Evolutionary conservation across 225 moss, liverwort and hornwort genomes (phyloP), one percentile per base, ranked within the genome.

Genomic region (Bryoerythrophyllum caledonicum): DNA sequence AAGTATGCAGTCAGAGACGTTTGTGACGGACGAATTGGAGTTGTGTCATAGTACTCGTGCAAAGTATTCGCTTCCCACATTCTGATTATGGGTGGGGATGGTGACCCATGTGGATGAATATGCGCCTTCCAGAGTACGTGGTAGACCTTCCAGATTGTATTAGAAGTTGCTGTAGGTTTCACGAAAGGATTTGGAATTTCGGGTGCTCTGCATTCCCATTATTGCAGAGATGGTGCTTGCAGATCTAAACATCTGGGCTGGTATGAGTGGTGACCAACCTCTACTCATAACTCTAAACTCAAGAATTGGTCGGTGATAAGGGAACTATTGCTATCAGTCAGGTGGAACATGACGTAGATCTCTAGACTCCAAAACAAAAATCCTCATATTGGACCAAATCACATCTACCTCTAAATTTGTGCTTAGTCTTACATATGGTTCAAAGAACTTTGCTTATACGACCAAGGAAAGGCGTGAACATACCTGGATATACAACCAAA

Each of bases 401-500:
- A 6, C 40, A 54, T 4, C 1, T 58, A 19, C 20, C 52, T 21
- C 14, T 11, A 7, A 28, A 3, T 17, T 68, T 53, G 9, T n/a
- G 44, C 13, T 0, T 1, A 51, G 6, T 0, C 20, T 5, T 60
- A 62, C 30, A 14, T 15, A 15, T 32, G 51, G 69, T 70, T 25
- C 52, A 40, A 17, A 52, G 13, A 24, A 61, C 68, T 51, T 55
- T 2, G 20, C 4, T n/a, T 27, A 65, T 14, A 55, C 13, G 24
- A 49, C 37, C 49, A 10, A 51, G 2, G 11, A 23, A 62, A 7
- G 30, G 20, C 28, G 67, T 30, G n/a, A 25, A 61, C 60, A 30
- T 60, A 94, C 97, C 94, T 89, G 94, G 97, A 75, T 94, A 99
- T 62, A 94, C 94, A 41, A 99, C 94, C 79, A 99, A 81, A 21